Conservation (phyloP, 345 rosid species). For the Eucalyptus sp. region DNA sequence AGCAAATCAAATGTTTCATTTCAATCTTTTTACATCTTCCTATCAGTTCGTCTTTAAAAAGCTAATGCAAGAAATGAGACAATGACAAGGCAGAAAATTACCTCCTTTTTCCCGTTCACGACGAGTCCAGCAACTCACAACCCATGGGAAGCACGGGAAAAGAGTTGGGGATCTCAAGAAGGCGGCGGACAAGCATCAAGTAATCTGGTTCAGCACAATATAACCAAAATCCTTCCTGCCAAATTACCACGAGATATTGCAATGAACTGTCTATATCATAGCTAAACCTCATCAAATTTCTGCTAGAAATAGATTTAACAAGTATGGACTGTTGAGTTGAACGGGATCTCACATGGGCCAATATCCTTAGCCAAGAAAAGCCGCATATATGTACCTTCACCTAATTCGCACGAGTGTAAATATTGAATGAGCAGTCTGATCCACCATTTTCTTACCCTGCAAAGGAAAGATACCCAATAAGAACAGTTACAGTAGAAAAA, state of each 20-base stretch:
- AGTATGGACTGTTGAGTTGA: background rate
- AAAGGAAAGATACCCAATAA: background rate
- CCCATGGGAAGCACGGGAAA: conserved; percentile 59
- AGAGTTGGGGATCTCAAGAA: conserved; percentile 17
- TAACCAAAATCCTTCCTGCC: conserved; percentile 8
- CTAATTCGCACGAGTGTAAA: conserved; percentile 26
- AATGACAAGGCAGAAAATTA: background rate
- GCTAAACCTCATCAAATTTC: background rate
- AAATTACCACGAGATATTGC: background rate
- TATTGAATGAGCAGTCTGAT: conserved; percentile 35
- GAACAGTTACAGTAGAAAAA: background rate
- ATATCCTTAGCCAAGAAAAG: background rate
- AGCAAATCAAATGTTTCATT: too few species aligned
- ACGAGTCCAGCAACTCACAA: conserved; percentile 60
- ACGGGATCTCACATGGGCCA: background rate
- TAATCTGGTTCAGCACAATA: conserved; percentile 24
- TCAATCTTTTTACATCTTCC: too few species aligned
- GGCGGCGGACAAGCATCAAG: conserved; percentile 60
- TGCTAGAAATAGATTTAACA: background rate
- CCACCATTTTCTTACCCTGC: conserved; percentile 71
- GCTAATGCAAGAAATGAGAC: background rate
- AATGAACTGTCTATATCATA: background rate
- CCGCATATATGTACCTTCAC: conserved; percentile 14
- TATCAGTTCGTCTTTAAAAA: background rate
- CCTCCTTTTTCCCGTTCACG: conserved; percentile 43